Conservation (phyloP, 371 early-diverging fungal genomes). For the Zychaea mexicana region DNA sequence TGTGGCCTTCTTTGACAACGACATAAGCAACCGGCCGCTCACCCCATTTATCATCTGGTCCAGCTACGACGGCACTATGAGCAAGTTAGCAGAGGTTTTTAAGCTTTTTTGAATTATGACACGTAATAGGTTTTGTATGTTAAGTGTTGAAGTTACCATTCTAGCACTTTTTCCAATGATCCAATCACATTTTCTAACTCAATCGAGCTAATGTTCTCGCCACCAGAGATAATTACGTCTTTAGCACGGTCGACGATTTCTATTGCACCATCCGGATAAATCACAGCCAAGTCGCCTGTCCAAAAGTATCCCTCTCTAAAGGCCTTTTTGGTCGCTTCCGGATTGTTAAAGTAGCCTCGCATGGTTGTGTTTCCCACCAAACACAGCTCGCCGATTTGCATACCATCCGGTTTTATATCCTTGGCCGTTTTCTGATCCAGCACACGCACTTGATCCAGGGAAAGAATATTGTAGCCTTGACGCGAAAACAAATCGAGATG, state of each 20-base stretch:
- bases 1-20: slow-evolving; percentile 46
- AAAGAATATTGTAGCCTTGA: slow-evolving; percentile 58
- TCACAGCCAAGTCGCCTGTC: slow-evolving; percentile 71
- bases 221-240: slow-evolving; percentile 76
- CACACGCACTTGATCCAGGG: slow-evolving; percentile 63
- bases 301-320: slow-evolving; percentile 68
- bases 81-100: no score
- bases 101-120: background rate
- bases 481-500: slow-evolving; percentile 51
- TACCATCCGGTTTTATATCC: slow-evolving; percentile 61
- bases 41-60: slow-evolving; percentile 72
- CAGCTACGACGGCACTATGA: slow-evolving; percentile 60
- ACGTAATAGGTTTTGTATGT: no score
- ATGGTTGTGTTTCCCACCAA: slow-evolving; percentile 67
- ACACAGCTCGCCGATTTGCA: slow-evolving; percentile 66
- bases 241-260: slow-evolving; percentile 68
- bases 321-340: slow-evolving; percentile 63
- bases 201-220: slow-evolving; percentile 73
- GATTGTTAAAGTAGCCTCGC: slow-evolving; percentile 56
- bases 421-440: slow-evolving; percentile 45
- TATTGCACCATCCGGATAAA: slow-evolving; percentile 67
- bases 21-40: slow-evolving; percentile 72
- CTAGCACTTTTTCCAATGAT: slow-evolving; percentile 55
- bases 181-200: slow-evolving; percentile 67
- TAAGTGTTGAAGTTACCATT: slow-evolving; percentile 40